These are phyloP conservation scores for Fusarium temperatum DNA, from an alignment of 2,329 filamentous ascomycete genomes.

Conservation along the genomic window DNA sequence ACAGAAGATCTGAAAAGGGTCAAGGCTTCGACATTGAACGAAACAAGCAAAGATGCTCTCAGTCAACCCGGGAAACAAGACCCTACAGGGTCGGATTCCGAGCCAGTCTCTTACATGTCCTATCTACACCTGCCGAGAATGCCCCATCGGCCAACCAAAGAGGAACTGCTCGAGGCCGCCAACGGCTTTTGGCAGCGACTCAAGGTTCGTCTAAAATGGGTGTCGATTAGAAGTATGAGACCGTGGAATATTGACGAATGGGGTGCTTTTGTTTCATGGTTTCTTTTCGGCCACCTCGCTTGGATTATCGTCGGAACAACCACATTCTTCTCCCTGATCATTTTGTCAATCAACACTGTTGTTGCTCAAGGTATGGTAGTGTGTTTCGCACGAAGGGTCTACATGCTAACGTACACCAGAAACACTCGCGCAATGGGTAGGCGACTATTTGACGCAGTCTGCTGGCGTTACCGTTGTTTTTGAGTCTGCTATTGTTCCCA, in stretches of 20 bases:
- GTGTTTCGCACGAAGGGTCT: not conserved
- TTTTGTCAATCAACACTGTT: conserved; percentile 93
- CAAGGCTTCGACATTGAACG: conserved; percentile 13
- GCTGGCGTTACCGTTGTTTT: conserved; percentile 95
- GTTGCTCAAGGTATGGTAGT: conserved; percentile 82
- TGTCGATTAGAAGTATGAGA: conserved; percentile 90
- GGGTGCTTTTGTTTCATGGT: conserved; percentile 92
- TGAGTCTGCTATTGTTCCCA: conserved; percentile 96
- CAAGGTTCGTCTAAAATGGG: conserved; percentile 96
- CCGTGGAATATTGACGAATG: conserved; percentile 98
- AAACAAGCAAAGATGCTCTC: conserved; percentile 14
- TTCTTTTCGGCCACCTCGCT: conserved; percentile 89
- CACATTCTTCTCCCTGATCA: conserved; percentile 92
- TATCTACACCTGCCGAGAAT: conserved; percentile 72
- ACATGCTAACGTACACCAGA: conserved; percentile 60
- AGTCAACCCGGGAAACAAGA: conserved; percentile 16
- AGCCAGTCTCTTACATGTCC: conserved; percentile 62
- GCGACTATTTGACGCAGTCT: conserved; percentile 93
- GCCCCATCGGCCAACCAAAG: conserved; percentile 90
- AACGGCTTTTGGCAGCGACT: conserved; percentile 92
- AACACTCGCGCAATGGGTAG: conserved; percentile 90
- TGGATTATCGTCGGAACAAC: conserved; percentile 98
- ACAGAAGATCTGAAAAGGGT: conserved; percentile 26
- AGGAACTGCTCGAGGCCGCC: conserved; percentile 89
- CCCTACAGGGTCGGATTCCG: conserved; percentile 37